A percentile compares a stretch with the other conserved stretches of the same genome.
phyloP scores from a whole-genome alignment of 192 early-diverging fungal genomes.

The Podila epicladia region DNA sequence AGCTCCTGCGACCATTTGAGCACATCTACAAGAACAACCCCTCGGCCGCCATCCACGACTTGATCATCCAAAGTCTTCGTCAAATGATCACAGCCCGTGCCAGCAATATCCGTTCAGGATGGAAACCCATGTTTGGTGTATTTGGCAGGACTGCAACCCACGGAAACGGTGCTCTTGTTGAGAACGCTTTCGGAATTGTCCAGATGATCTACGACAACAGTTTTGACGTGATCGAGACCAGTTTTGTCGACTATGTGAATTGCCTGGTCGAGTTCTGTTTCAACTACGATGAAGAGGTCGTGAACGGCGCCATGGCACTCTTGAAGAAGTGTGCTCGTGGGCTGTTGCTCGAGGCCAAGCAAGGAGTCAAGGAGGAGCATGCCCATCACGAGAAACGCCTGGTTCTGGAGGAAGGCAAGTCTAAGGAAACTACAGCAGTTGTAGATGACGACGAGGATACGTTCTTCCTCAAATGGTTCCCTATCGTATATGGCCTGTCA shows the following conservation, averaged over 20 bases:
- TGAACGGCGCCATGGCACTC: slow-evolving; percentile 68
- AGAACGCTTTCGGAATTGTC: slow-evolving; percentile 53
- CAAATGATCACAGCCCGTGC: slow-evolving; percentile 81
- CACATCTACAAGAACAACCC: slow-evolving; percentile 83
- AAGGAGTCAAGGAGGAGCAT: slow-evolving; percentile 15
- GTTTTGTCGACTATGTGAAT: slow-evolving; percentile 60
- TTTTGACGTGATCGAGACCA: slow-evolving; percentile 55
- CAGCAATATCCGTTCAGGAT: slow-evolving; percentile 83
- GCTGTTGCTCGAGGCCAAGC: slow-evolving; percentile 45
- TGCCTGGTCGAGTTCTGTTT: slow-evolving; percentile 60
- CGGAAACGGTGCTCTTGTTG: slow-evolving; percentile 57
- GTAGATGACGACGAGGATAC: slow-evolving; percentile 54
- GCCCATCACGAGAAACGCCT: slow-evolving; percentile 27
- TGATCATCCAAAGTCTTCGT: slow-evolving; percentile 77
- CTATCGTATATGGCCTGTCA: slow-evolving; percentile 56
- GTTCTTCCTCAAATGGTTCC: slow-evolving; percentile 62
- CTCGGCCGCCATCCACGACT: slow-evolving; percentile 71
- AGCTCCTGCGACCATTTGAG: slow-evolving; percentile 94
- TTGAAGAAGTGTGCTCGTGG: slow-evolving; percentile 53
- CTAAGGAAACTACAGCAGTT: slow-evolving; percentile 62
- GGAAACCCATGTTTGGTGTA: slow-evolving; percentile 75
- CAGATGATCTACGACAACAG: slow-evolving; percentile 58
- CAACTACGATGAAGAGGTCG: slow-evolving; percentile 55
- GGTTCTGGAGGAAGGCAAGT: slow-evolving; percentile 67
- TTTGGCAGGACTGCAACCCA: slow-evolving; percentile 76